phyloP scores from a whole-genome alignment of 352 stramenopile genomes.

The Peronosclerospora sorghi region DNA sequence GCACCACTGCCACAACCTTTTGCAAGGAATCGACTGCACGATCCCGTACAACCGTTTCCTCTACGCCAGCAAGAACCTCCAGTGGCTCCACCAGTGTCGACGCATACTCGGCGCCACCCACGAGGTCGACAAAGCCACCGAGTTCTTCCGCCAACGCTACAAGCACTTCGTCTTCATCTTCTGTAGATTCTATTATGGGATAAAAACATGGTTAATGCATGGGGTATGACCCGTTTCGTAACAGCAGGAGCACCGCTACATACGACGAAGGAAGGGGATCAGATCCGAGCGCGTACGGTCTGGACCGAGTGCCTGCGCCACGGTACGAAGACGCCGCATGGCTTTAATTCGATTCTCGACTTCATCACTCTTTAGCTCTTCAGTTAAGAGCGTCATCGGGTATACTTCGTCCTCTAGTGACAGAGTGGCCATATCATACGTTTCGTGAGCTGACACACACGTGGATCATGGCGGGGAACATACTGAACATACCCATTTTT shows the following conservation, averaged over 20 bases:
- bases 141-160: slow-evolving; percentile 87
- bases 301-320: slow-evolving; percentile 84
- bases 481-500: slow-evolving; percentile 13
- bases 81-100: slow-evolving; percentile 79
- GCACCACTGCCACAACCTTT: slow-evolving; percentile 57
- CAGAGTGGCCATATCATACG: too few relatives aligned
- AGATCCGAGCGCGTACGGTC: slow-evolving; percentile 76
- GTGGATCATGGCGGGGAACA: too few relatives aligned
- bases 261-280: slow-evolving; percentile 82
- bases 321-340: slow-evolving; percentile 87
- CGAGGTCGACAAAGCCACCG: slow-evolving; percentile 81
- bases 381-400: slow-evolving; percentile 84
- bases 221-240: too few relatives aligned
- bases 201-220: too few relatives aligned
- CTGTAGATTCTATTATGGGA: slow-evolving; percentile 73
- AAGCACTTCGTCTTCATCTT: slow-evolving; percentile 91
- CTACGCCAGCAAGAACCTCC: slow-evolving; percentile 84
- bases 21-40: slow-evolving; percentile 62
- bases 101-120: slow-evolving; percentile 59
- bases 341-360: slow-evolving; percentile 89
- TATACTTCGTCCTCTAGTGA: slow-evolving; percentile 72
- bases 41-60: slow-evolving; percentile 92
- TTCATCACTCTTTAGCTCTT: slow-evolving; percentile 87
- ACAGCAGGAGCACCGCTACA: too few relatives aligned
- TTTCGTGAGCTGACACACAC: too few relatives aligned